Conservation (phyloP, 306 rosid species). For the Medicago lupulina region DNA sequence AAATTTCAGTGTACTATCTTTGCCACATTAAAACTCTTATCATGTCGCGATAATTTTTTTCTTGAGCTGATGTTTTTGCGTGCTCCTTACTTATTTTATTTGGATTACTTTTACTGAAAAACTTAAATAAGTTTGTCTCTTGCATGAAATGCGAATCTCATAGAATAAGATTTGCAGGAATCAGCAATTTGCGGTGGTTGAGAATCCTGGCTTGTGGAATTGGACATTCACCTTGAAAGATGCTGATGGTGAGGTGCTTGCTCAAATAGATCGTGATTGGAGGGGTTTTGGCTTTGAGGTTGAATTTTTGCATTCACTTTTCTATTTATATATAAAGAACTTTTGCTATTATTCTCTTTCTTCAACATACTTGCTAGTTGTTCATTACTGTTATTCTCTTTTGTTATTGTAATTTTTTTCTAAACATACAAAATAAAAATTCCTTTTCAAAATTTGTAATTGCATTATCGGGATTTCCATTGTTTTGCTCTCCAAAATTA, state of each 20-base stretch:
- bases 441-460: constrained; percentile 8
- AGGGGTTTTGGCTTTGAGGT: constrained; percentile 99
- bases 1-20: background rate
- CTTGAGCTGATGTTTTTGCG: background rate
- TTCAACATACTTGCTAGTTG: constrained; percentile 34
- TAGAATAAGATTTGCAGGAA: constrained; percentile 58
- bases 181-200: constrained; percentile 89
- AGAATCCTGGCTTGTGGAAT: constrained; percentile 97
- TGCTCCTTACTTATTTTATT: constrained; percentile 8
- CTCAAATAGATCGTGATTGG: constrained; percentile 95
- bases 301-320: constrained; percentile 38
- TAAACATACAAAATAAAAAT: background rate
- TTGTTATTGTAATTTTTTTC: constrained; percentile 5
- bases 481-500: constrained; percentile 36
- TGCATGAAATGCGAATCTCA: constrained; percentile 39
- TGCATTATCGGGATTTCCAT: constrained; percentile 4
- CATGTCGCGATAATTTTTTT: background rate
- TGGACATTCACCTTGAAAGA: constrained; percentile 97
- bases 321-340: background rate
- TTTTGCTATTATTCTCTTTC: background rate
- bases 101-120: constrained; percentile 16
- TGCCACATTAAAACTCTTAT: constrained; percentile 6
- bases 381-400: constrained; percentile 23
- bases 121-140: constrained; percentile 16
- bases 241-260: constrained; percentile 77